A percentile compares a stretch with the other conserved stretches of the same genome.
These are phyloP conservation scores for Tetrahymena malaccensis DNA, from an alignment of 73 alveolate species.

Conservation along the genomic window DNA sequence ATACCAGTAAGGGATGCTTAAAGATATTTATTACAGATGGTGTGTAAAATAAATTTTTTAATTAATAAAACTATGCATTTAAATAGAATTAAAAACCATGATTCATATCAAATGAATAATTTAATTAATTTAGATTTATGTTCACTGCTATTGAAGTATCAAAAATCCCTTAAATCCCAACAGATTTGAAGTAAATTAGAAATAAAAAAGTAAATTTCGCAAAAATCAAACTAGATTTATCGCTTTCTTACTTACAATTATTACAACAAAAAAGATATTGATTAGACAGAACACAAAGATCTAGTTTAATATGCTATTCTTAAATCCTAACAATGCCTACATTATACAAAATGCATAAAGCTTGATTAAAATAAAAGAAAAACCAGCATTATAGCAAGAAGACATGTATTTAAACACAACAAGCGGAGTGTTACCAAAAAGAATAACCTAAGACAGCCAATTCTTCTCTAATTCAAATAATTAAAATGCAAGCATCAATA, in stretches of 20 bases:
- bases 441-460: background rate
- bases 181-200: background rate
- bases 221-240: background rate
- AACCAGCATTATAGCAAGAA: background rate
- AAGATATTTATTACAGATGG: background rate
- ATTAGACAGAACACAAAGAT: background rate
- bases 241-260: background rate
- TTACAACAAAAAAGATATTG: background rate
- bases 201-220: background rate
- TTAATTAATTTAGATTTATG: background rate
- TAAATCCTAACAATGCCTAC: background rate
- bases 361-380: background rate
- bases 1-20: background rate
- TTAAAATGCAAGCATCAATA: background rate
- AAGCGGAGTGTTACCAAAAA: background rate
- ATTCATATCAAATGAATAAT: background rate
- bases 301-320: background rate
- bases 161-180: background rate
- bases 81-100: background rate
- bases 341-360: background rate
- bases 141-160: background rate
- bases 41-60: background rate
- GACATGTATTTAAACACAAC: background rate
- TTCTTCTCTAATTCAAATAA: background rate
- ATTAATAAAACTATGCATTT: background rate